Evolutionary conservation across 495 filamentous ascomycete genomes (phyloP), one percentile per base, ranked within the genome.

Genomic region (Wilcoxina mikolae): DNA sequence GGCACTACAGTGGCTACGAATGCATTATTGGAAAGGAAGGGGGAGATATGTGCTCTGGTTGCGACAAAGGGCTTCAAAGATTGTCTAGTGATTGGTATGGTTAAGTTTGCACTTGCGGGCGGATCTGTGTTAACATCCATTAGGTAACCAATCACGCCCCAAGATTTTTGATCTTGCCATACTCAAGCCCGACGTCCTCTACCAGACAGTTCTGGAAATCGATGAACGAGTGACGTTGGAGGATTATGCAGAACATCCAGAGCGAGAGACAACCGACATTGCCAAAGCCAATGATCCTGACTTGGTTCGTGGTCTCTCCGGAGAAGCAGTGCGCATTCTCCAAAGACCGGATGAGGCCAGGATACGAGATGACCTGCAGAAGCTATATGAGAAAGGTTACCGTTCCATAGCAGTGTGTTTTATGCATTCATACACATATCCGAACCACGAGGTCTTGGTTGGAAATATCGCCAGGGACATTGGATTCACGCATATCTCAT

Each of bases 31-130:
- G 93, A 98, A 69, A 71, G 91, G 54, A 98, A 96, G 69, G 91
- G 91, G 4, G 91, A 95, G 68, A 80, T 79, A 60, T 94, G 93
- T 56, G 91, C 82, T 2, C 75, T 98, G 60, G 76, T 96, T 20
- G 87, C 93, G 9, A 95, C 93, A 1, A 84, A 86, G 65, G 91
- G 91, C 0, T 98, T 98, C 70, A 83, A 80, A 47, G 91, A 98
- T 68, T 87, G 90, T 57, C 74, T 96, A 20, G 80, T 84, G 33
- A 91, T 90, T 55, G 85, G 85, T 64, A 22, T 33, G 52, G 44
- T 39, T 44, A 4, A 25, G 3, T n/a, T n/a, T n/a, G n/a, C n/a
- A n/a, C 28, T 50, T 18, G 18, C 18, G 7, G 42, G 15, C 35
- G 23, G 20, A n/a, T n/a, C n/a, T n/a, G n/a, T n/a, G n/a, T n/a